Evolutionary conservation across 2,329 filamentous ascomycete species (phyloP).

Genomic region (Ilyonectria destructans): DNA sequence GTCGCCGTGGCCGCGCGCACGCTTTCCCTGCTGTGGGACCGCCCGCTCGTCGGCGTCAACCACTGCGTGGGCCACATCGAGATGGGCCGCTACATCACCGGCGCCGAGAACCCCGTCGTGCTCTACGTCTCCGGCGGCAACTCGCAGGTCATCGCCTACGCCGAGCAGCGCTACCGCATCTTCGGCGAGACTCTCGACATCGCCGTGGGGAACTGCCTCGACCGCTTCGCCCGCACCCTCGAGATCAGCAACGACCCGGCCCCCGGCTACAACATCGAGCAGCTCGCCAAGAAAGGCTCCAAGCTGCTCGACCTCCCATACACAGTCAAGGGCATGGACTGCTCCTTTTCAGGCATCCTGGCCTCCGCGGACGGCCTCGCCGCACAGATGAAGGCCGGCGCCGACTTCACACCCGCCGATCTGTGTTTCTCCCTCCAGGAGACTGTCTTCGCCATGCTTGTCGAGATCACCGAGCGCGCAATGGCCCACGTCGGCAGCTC

Average conservation of each 20-base stretch:
- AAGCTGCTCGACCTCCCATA: slow-evolving; percentile 91
- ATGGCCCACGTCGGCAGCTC: slow-evolving; percentile 96
- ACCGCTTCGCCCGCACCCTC: slow-evolving; percentile 93
- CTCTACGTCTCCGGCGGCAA: slow-evolving; percentile 97
- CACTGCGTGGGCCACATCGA: slow-evolving; percentile 99
- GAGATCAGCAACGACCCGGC: slow-evolving; percentile 96
- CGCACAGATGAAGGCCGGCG: slow-evolving; percentile 69
- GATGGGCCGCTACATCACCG: slow-evolving; percentile 96
- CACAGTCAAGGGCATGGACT: slow-evolving; percentile 98
- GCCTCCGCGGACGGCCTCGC: slow-evolving; percentile 87
- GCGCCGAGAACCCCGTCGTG: slow-evolving; percentile 92
- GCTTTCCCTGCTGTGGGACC: slow-evolving; percentile 86
- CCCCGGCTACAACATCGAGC: slow-evolving; percentile 98
- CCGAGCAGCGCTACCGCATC: slow-evolving; percentile 94
- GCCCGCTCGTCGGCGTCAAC: slow-evolving; percentile 94
- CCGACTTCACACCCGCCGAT: slow-evolving; percentile 84
- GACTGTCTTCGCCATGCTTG: slow-evolving; percentile 96
- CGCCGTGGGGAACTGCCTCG: slow-evolving; percentile 96
- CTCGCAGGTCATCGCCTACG: slow-evolving; percentile 98
- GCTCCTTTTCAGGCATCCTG: slow-evolving; percentile 93
- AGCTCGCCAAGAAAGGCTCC: slow-evolving; percentile 83
- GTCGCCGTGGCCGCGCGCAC: slow-evolving; percentile 90
- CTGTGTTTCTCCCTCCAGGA: slow-evolving; percentile 97
- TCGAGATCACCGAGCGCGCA: slow-evolving; percentile 97
- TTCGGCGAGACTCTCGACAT: slow-evolving; percentile 99